Percentiles rank a stretch among this genome's conserved stretches.
phyloP scores from a whole-genome alignment of 257 asterid species.

The Linderniella brevidens region DNA sequence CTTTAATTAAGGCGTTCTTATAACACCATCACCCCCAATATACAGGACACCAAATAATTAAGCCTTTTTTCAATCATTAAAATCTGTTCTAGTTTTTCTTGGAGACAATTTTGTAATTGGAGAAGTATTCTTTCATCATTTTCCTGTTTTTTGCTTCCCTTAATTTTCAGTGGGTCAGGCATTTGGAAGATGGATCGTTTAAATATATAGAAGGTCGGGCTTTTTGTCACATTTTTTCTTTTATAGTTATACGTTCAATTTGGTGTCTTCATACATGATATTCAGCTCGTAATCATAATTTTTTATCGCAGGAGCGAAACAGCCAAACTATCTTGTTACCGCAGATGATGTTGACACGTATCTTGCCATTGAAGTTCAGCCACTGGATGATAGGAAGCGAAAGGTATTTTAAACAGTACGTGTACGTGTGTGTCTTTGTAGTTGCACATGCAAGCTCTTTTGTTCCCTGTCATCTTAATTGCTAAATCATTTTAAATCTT shows the following conservation, averaged over 20 bases:
- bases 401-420: constrained; percentile 34
- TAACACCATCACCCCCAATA: too few species aligned
- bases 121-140: neutral
- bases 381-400: constrained; percentile 87
- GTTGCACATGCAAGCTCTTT: neutral
- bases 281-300: neutral
- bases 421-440: constrained; percentile 6
- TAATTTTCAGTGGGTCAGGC: constrained; percentile 91
- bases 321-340: constrained; percentile 83
- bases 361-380: constrained; percentile 98
- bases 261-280: constrained; percentile 9
- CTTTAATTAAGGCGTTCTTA: too few species aligned
- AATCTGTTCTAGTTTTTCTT: constrained; percentile 2
- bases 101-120: neutral
- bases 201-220: constrained; percentile 71
- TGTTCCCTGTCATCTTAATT: neutral
- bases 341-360: constrained; percentile 85
- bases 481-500: neutral
- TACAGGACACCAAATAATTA: too few species aligned
- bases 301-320: constrained; percentile 70
- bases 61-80: too few species aligned
- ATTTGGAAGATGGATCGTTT: constrained; percentile 87
- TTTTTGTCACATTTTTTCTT: constrained; percentile 1
- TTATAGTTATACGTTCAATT: neutral
- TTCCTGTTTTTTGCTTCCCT: constrained; percentile 11